Evolutionary conservation across 2,329 filamentous ascomycete species (phyloP).

Genomic region (Colletotrichum sp.): DNA sequence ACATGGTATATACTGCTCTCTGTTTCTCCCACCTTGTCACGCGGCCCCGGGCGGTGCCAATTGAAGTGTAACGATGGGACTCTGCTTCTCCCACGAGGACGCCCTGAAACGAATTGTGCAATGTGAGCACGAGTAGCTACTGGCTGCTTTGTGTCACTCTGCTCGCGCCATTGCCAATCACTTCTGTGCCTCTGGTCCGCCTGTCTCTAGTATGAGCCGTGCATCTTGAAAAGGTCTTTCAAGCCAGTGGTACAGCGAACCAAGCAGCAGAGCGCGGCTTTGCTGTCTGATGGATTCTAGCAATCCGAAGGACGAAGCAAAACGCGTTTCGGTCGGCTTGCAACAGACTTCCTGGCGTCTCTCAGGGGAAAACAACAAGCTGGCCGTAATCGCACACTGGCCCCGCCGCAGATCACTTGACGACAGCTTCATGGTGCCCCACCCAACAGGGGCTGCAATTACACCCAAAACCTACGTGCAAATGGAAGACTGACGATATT

Average conservation of each 20-base stretch:
- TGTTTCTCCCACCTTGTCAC: not conserved
- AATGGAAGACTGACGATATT: slow-evolving; percentile 35
- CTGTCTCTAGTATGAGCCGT: not conserved
- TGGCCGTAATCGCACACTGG: not conserved
- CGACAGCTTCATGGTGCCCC: not conserved
- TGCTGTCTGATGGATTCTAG: not conserved
- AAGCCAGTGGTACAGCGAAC: not conserved
- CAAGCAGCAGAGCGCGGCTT: not conserved
- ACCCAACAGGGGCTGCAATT: not conserved
- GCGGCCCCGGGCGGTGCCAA: not conserved
- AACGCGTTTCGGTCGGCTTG: not conserved
- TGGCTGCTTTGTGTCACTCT: not conserved
- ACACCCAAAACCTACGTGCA: not conserved
- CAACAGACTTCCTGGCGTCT: not conserved
- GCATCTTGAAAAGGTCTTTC: not conserved
- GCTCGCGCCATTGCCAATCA: not conserved
- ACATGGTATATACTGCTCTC: slow-evolving; percentile 70
- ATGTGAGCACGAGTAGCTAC: not conserved
- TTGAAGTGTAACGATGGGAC: not conserved
- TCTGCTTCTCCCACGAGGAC: not conserved
- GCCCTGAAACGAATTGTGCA: not conserved
- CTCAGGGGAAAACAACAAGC: not conserved
- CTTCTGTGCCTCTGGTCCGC: not conserved
- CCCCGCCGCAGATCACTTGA: not conserved
- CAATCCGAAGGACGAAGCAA: not conserved